These are phyloP conservation scores for Panicum virgatum DNA, from an alignment of 202 grass and related monocot genomes.

Conservation along the genomic window DNA sequence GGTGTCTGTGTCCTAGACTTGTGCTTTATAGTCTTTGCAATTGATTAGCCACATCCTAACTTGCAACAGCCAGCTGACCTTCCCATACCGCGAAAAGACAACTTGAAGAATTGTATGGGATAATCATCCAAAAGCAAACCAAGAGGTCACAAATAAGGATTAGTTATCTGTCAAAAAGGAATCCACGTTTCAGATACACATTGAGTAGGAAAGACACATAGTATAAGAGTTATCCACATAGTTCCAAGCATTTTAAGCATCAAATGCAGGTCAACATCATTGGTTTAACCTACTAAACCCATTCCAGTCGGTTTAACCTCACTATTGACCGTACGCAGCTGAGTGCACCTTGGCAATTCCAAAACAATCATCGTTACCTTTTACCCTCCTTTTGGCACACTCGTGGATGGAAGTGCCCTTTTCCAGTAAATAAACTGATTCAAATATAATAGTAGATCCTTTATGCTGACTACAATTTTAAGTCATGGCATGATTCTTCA, in stretches of 20 bases:
- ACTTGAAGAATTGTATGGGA: background rate
- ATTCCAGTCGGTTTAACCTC: slow-evolving; percentile 19
- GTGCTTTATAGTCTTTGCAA: slow-evolving; percentile 42
- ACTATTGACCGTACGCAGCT: background rate
- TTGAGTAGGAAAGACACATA: slow-evolving; percentile 37
- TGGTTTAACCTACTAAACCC: slow-evolving; percentile 39
- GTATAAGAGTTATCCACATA: slow-evolving; percentile 1
- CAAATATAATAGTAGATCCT: background rate
- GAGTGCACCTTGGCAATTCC: background rate
- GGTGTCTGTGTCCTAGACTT: slow-evolving; percentile 22
- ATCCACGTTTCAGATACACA: slow-evolving; percentile 49
- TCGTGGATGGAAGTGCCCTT: background rate
- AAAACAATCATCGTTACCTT: slow-evolving; percentile 12
- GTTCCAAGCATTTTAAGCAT: slow-evolving; percentile 8
- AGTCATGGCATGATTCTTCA: slow-evolving; percentile 9
- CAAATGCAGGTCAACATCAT: slow-evolving; percentile 8
- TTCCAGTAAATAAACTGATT: slow-evolving; percentile 11
- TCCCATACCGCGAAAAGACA: slow-evolving; percentile 40
- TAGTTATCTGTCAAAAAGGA: slow-evolving; percentile 22
- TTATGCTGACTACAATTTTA: background rate
- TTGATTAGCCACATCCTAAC: slow-evolving; percentile 34
- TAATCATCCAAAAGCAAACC: slow-evolving; percentile 24
- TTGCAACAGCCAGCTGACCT: slow-evolving; percentile 38
- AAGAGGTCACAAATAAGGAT: slow-evolving; percentile 19
- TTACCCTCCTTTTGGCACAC: slow-evolving; percentile 20